A percentile compares a stretch with the other conserved stretches of the same genome.
phyloP scores from a whole-genome alignment of 1,284 basidiomycete genomes.

The Papiliotrema flavescens region DNA sequence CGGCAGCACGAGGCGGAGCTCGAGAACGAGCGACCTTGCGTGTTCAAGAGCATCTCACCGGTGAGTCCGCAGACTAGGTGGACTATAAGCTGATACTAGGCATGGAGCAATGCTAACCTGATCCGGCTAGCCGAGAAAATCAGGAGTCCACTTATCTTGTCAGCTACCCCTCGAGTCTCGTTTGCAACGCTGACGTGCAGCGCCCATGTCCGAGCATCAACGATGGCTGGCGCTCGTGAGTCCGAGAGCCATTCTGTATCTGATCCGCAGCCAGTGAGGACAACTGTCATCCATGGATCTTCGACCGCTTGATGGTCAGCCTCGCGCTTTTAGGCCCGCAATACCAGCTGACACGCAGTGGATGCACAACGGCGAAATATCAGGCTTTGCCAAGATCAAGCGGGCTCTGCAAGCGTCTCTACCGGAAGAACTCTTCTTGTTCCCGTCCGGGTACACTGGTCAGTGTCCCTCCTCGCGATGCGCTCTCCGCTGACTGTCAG shows the following conservation, averaged over 20 bases:
- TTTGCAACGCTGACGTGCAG: slow-evolving; percentile 47
- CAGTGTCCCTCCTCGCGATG: slow-evolving; percentile 16
- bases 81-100: slow-evolving; percentile 53
- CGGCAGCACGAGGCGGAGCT: slow-evolving; percentile 56
- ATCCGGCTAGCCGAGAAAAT: slow-evolving; percentile 89
- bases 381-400: slow-evolving; percentile 76
- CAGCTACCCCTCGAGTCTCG: slow-evolving; percentile 33
- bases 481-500: slow-evolving; percentile 46
- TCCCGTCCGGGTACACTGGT: slow-evolving; percentile 89
- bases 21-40: slow-evolving; percentile 80
- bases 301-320: slow-evolving; percentile 79
- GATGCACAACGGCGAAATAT: slow-evolving; percentile 91
- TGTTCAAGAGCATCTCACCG: slow-evolving; percentile 94
- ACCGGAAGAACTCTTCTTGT: slow-evolving; percentile 76
- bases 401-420: slow-evolving; percentile 69
- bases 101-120: slow-evolving; percentile 92
- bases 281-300: slow-evolving; percentile 89
- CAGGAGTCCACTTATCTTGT: slow-evolving; percentile 90
- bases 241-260: slow-evolving; percentile 42
- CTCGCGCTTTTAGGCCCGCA: neutral
- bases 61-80: slow-evolving; percentile 50
- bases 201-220: slow-evolving; percentile 85
- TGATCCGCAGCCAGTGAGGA: slow-evolving; percentile 75
- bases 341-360: slow-evolving; percentile 56
- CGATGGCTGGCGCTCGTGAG: slow-evolving; percentile 51